Evolutionary conservation across 148 eudicot species (phyloP), one percentile per base, ranked within the genome.

Genomic region (Camellia granthamiana): DNA sequence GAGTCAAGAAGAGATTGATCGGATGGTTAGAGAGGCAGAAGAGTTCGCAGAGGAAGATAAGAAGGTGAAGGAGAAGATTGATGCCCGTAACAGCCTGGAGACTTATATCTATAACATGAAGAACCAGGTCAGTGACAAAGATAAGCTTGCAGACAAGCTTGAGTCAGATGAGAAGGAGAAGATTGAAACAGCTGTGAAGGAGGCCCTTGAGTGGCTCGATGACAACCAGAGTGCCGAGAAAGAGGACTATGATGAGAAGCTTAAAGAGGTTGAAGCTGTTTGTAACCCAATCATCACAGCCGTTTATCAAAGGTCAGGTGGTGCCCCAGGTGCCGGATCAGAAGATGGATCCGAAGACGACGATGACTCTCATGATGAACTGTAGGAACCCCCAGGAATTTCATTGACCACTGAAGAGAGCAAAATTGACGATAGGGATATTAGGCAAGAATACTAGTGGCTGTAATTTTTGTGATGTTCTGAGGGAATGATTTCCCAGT

Each of bases 181-280:
- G 85, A 89, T 89, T 19, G 91, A 89, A 74, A 58, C 84, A 0
- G 91, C 90, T 3, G 77, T 78, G 21, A 89, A 89, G 79, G 91
- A 89, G 77, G 91, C 88, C 10, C 84, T 89, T 3, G 91, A 89
- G 78, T 89, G 92, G 92, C 68, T 89, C 16, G 92, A 89, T n/a
- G 92, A 89, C 30, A 89, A 89, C 77, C 92, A 87, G 80, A 80
- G 21, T 0, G 92, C 88, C 2, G 92, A 89, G 81, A 89, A 89
- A 69, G 92, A 89, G 72, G 92, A 89, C n/a, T 89, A 83, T n/a
- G 92, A 89, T 0, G 92, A 89, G 84, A 89, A 86, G 84, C 83
- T 86, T 4, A 86, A 87, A 67, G 91, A 89, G 80, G 89, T 89
- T n/a, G 90, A 86, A 80, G 88, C 91, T 15, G 88, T 89, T 77